These are phyloP conservation scores for Allium sativum DNA, from an alignment of 106 monocot species.

Conservation along the genomic window DNA sequence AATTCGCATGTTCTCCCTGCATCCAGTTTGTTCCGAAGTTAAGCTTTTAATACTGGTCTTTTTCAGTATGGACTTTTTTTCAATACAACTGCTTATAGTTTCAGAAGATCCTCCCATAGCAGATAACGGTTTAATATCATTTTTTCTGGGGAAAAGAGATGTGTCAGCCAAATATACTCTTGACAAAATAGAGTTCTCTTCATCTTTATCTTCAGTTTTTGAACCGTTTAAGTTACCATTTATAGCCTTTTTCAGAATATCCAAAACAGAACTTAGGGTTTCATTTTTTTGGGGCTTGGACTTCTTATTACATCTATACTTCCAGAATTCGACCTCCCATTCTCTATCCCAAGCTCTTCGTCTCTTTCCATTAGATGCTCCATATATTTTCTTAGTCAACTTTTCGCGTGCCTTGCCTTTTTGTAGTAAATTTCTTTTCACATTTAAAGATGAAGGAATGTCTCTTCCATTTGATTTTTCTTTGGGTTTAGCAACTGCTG, in stretches of 20 bases:
- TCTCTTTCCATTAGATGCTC: slow-evolving; percentile 57
- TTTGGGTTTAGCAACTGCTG: slow-evolving; percentile 45
- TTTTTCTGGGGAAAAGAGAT: slow-evolving; percentile 80
- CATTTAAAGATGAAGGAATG: slow-evolving; percentile 15
- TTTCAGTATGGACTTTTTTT: slow-evolving; percentile 4
- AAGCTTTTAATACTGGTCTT: too few species aligned
- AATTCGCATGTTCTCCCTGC: slow-evolving; percentile 13
- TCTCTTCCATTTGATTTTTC: slow-evolving; percentile 15
- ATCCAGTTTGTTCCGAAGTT: slow-evolving; percentile 7
- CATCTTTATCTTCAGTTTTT: slow-evolving; percentile 29
- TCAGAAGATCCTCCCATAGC: slow-evolving; percentile 21
- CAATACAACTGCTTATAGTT: slow-evolving; percentile 8
- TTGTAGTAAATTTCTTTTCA: slow-evolving; percentile 37
- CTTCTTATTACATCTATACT: slow-evolving; percentile 39
- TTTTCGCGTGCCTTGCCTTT: slow-evolving; percentile 80
- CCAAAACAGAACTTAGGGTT: slow-evolving; percentile 75
- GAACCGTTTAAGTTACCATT: slow-evolving; percentile 19
- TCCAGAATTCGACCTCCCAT: slow-evolving; percentile 90
- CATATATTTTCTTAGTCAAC: slow-evolving; percentile 87
- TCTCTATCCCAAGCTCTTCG: slow-evolving; percentile 74
- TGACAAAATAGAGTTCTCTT: slow-evolving; percentile 55
- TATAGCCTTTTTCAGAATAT: slow-evolving; percentile 50
- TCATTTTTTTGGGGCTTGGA: slow-evolving; percentile 60
- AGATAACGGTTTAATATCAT: slow-evolving; percentile 81
- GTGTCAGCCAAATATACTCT: slow-evolving; percentile 92